Conservation (phyloP, 176 grass and related monocot genomes). For the Cenchrus americanus region DNA sequence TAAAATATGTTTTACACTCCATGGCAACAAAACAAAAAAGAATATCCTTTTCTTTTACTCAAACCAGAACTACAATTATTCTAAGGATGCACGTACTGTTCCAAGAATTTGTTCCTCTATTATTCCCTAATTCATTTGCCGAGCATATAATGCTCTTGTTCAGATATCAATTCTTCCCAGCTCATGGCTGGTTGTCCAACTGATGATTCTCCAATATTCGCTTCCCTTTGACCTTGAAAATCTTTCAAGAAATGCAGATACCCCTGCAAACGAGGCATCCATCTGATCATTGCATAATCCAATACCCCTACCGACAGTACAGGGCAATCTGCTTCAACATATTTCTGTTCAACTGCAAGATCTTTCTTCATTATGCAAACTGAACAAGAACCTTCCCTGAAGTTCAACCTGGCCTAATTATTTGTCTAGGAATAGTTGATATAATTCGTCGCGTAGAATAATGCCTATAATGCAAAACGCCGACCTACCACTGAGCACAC, state of each 20-base stretch:
- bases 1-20: background rate
- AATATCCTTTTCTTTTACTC: background rate
- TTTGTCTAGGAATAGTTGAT: background rate
- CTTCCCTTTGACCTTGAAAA: slow-evolving; percentile 40
- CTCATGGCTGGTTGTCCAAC: slow-evolving; percentile 33
- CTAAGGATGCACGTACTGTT: background rate
- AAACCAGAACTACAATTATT: background rate
- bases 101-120: background rate
- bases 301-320: slow-evolving; percentile 43
- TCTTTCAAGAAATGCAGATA: slow-evolving; percentile 17
- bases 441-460: background rate
- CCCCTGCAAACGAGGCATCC: slow-evolving; percentile 16
- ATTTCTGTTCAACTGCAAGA: slow-evolving; percentile 38
- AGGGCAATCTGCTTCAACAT: slow-evolving; percentile 29
- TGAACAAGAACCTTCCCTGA: slow-evolving; percentile 51
- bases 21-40: background rate
- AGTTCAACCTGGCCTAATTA: slow-evolving; percentile 26
- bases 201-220: slow-evolving; percentile 37
- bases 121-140: slow-evolving; percentile 28
- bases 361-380: slow-evolving; percentile 30
- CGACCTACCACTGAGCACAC: slow-evolving; percentile 45
- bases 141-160: slow-evolving; percentile 26
- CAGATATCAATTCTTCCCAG: slow-evolving; percentile 25
- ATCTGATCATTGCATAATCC: slow-evolving; percentile 25
- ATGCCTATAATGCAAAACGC: slow-evolving; percentile 16